Conservation (phyloP, 164 flowering plant species). For the Umbilicus rupestris region DNA sequence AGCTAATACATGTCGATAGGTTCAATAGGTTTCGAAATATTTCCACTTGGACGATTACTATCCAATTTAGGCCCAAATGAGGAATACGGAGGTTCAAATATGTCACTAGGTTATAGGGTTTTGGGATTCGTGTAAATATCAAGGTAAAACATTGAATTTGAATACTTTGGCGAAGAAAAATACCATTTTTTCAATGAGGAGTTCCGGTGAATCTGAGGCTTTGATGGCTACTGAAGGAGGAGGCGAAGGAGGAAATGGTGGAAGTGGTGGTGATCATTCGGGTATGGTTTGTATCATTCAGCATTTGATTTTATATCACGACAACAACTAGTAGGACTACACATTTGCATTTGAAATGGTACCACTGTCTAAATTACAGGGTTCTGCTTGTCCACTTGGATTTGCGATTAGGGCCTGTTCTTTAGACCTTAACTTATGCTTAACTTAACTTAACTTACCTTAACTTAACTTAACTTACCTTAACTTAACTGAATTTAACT, state of each 20-base stretch:
- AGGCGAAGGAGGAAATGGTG: constrained; percentile 11
- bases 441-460: too few relatives aligned
- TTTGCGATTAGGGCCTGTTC: too few relatives aligned
- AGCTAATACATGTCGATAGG: not conserved
- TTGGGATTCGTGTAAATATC: not conserved
- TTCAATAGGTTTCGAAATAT: not conserved
- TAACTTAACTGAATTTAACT: too few relatives aligned
- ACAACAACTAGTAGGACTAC: not conserved
- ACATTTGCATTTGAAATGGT: not conserved
- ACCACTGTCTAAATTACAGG: constrained; percentile 26
- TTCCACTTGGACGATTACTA: not conserved
- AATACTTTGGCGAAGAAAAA: not conserved
- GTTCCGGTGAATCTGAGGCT: not conserved
- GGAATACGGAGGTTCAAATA: not conserved
- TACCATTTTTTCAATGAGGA: not conserved
- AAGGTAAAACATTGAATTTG: not conserved
- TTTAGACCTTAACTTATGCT: too few relatives aligned
- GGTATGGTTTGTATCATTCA: constrained; percentile 23
- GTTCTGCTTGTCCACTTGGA: constrained; percentile 56
- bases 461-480: too few relatives aligned
- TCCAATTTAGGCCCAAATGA: not conserved
- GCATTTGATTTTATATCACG: not conserved
- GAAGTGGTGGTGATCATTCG: constrained; percentile 38
- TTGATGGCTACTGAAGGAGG: constrained; percentile 5
- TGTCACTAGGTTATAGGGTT: not conserved